A percentile compares a stretch with the other conserved stretches of the same genome.
Evolutionary conservation across 2,329 filamentous ascomycete genomes (phyloP).

Genomic region (Raffaelea albimanens): DNA sequence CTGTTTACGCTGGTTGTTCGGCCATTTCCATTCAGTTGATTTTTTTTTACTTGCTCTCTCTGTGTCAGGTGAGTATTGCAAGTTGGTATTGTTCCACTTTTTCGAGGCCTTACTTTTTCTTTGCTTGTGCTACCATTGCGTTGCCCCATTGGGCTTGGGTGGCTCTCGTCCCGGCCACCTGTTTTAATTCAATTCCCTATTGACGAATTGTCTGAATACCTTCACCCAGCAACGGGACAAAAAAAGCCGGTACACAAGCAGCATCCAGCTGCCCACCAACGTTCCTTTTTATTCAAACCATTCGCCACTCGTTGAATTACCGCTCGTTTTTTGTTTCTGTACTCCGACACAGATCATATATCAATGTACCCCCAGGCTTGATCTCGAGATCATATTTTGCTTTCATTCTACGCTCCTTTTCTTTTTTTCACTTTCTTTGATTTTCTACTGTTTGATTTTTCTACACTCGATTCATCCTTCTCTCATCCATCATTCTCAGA

Average conservation of each 20-base stretch:
- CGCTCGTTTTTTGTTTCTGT: neutral
- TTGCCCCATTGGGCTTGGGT: conserved; percentile 1
- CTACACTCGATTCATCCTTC: neutral
- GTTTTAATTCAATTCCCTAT: no score
- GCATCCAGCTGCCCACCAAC: neutral
- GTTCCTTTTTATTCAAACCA: neutral
- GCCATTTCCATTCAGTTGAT: neutral
- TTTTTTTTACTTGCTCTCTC: neutral
- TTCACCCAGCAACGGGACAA: neutral
- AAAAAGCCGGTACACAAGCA: neutral
- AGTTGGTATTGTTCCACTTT: conserved; percentile 9
- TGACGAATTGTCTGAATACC: conserved; percentile 5
- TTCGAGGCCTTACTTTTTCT: neutral
- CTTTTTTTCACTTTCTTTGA: neutral
- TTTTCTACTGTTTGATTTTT: neutral
- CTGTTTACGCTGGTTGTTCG: no score
- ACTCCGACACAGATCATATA: neutral
- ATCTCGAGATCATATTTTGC: no score
- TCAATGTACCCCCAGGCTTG: no score
- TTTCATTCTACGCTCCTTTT: neutral
- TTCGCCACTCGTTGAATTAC: neutral
- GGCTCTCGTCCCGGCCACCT: no score
- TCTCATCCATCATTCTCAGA: neutral
- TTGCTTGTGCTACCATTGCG: conserved; percentile 3
- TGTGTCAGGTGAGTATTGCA: neutral